A percentile compares a stretch with the other conserved stretches of the same genome.
Conservation (phyloP, 495 filamentous ascomycete species). For the Xylaria longipes region DNA sequence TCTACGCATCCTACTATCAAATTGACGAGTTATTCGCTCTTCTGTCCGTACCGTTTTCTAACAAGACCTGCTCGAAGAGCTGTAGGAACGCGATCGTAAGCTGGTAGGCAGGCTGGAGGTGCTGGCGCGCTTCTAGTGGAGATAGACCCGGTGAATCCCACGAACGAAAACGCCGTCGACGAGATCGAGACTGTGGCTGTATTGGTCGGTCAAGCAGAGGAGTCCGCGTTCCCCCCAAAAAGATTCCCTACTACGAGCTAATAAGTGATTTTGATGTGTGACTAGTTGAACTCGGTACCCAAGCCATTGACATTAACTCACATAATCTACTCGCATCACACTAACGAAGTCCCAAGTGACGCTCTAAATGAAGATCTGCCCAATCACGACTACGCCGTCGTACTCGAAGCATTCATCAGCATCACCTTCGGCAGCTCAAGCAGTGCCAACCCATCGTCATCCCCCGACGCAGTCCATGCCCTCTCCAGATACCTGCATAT, state of each 20-base stretch:
- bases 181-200: not conserved
- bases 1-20: too few species aligned
- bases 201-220: not conserved
- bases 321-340: too few species aligned
- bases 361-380: not conserved
- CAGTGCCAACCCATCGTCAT: not conserved
- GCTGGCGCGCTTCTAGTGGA: too few species aligned
- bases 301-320: not conserved
- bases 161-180: too few species aligned
- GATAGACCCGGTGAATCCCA: too few species aligned
- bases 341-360: not conserved
- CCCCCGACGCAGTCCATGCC: conserved; percentile 1
- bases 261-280: not conserved
- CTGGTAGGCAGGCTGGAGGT: too few species aligned
- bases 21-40: too few species aligned
- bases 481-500: conserved; percentile 42
- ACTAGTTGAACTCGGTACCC: not conserved
- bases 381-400: not conserved
- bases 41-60: too few species aligned
- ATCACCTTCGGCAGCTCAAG: not conserved
- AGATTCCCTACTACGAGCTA: too few species aligned
- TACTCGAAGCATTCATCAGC: not conserved
- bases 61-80: too few species aligned
- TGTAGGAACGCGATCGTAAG: too few species aligned
- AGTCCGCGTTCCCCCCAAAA: too few species aligned